A percentile compares a stretch with the other conserved stretches of the same genome.
Evolutionary conservation across 768 basidiomycete genomes (phyloP).

Genomic region (Kockovaella imperatae): DNA sequence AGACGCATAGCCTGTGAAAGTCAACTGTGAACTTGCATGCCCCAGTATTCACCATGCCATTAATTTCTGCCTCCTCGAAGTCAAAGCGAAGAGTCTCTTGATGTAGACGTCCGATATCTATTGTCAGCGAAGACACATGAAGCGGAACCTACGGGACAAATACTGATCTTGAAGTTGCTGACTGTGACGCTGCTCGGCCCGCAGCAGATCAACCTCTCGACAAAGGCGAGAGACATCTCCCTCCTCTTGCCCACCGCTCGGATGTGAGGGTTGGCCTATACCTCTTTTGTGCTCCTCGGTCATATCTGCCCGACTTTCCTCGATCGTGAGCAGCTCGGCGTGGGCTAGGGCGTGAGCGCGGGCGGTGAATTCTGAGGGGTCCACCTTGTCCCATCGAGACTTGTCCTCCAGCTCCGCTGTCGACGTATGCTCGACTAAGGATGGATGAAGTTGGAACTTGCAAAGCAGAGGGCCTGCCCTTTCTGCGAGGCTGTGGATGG

Average conservation of each 20-base stretch:
- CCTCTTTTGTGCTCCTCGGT: background rate
- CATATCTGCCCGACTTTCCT: slow-evolving; percentile 1
- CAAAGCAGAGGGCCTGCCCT: slow-evolving; percentile 55
- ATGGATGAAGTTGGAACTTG: slow-evolving; percentile 64
- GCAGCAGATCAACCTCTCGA: slow-evolving; percentile 27
- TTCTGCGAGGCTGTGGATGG: slow-evolving; percentile 61
- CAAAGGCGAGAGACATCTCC: slow-evolving; percentile 4
- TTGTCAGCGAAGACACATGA: slow-evolving; percentile 1
- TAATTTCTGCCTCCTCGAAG: slow-evolving; percentile 38
- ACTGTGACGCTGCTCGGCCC: slow-evolving; percentile 24
- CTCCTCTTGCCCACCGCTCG: background rate
- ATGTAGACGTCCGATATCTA: slow-evolving; percentile 37
- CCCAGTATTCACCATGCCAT: slow-evolving; percentile 29
- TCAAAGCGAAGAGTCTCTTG: slow-evolving; percentile 26
- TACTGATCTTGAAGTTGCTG: slow-evolving; percentile 29
- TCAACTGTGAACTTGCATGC: slow-evolving; percentile 3
- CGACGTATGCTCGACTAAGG: slow-evolving; percentile 61
- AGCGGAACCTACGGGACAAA: slow-evolving; percentile 29
- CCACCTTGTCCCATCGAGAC: slow-evolving; percentile 56
- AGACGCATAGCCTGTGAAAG: slow-evolving; percentile 28
- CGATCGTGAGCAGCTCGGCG: slow-evolving; percentile 13
- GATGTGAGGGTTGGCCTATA: no score
- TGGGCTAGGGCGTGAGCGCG: slow-evolving; percentile 28
- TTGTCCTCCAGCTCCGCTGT: slow-evolving; percentile 57
- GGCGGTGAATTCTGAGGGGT: slow-evolving; percentile 36